Evolutionary conservation across 139 green algal species (phyloP).

Genomic region (Penium margaritaceum): DNA sequence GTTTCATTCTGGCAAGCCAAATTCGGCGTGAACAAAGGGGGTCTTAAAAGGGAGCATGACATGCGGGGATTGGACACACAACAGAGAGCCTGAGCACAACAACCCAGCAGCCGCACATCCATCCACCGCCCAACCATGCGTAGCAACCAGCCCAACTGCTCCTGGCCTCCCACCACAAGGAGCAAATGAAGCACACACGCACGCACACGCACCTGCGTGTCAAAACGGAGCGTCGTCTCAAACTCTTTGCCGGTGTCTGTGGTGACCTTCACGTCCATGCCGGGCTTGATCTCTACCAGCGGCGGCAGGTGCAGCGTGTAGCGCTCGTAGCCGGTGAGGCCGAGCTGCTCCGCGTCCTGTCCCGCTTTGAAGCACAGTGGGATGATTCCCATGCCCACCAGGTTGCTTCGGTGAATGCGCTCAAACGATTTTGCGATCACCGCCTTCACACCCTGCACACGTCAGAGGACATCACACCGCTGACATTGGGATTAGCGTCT

Average conservation of each 20-base stretch:
- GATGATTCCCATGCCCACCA: constrained; percentile 52
- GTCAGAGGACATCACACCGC: too few species aligned
- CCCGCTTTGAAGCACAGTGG: constrained; percentile 49
- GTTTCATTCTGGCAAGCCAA: too few species aligned
- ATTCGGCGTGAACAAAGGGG: too few species aligned
- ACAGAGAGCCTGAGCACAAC: too few species aligned
- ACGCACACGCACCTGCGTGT: constrained; percentile 48
- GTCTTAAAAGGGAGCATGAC: too few species aligned
- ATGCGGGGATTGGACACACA: too few species aligned
- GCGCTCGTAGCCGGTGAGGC: constrained; percentile 45
- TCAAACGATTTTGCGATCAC: constrained; percentile 53
- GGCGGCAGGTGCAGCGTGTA: constrained; percentile 45
- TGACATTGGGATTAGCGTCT: too few species aligned
- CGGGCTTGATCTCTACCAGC: constrained; percentile 42
- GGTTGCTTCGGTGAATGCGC: constrained; percentile 52
- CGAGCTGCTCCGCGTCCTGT: constrained; percentile 40
- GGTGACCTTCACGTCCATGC: constrained; percentile 46
- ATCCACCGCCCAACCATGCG: too few species aligned
- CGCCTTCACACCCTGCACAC: constrained; percentile 51
- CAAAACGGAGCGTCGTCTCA: constrained; percentile 38
- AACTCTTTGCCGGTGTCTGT: constrained; percentile 41
- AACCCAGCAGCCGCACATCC: too few species aligned
- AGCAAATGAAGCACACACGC: too few species aligned
- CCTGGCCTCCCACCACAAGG: too few species aligned
- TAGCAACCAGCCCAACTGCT: too few species aligned